These are phyloP conservation scores for Rhizopus delemar DNA, from an alignment of 371 early-diverging fungal genomes.

Conservation along the genomic window DNA sequence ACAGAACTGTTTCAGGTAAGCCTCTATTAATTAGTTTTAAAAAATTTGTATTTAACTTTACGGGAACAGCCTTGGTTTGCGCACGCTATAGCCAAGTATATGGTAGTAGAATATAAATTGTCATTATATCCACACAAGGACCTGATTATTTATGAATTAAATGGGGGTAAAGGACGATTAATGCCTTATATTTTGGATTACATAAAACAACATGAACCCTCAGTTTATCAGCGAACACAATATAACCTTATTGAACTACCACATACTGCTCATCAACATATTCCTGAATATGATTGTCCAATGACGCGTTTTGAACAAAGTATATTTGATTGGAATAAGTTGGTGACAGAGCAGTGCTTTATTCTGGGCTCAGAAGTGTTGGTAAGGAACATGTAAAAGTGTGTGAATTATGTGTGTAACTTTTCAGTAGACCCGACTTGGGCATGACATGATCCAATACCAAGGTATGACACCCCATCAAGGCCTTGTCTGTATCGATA, in stretches of 20 bases:
- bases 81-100: slow-evolving; percentile 82
- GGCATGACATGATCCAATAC: slow-evolving; percentile 86
- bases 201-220: slow-evolving; percentile 69
- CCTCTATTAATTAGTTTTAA: neutral
- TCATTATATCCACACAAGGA: slow-evolving; percentile 53
- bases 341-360: slow-evolving; percentile 74
- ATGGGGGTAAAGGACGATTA: slow-evolving; percentile 86
- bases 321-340: slow-evolving; percentile 82
- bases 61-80: slow-evolving; percentile 73
- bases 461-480: slow-evolving; percentile 68
- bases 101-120: slow-evolving; percentile 71
- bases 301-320: slow-evolving; percentile 77
- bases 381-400: slow-evolving; percentile 42
- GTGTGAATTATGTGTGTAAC: neutral
- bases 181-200: slow-evolving; percentile 89
- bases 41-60: neutral
- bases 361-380: slow-evolving; percentile 87
- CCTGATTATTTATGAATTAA: slow-evolving; percentile 88
- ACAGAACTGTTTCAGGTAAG: slow-evolving; percentile 83
- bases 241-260: slow-evolving; percentile 91
- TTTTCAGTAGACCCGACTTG: slow-evolving; percentile 74
- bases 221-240: slow-evolving; percentile 68
- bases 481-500: slow-evolving; percentile 75
- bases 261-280: slow-evolving; percentile 32
- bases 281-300: slow-evolving; percentile 38